Percentiles rank a stretch among this genome's conserved stretches.
Conservation (phyloP, 2,329 filamentous ascomycete genomes). For the Drechslera avenae region DNA sequence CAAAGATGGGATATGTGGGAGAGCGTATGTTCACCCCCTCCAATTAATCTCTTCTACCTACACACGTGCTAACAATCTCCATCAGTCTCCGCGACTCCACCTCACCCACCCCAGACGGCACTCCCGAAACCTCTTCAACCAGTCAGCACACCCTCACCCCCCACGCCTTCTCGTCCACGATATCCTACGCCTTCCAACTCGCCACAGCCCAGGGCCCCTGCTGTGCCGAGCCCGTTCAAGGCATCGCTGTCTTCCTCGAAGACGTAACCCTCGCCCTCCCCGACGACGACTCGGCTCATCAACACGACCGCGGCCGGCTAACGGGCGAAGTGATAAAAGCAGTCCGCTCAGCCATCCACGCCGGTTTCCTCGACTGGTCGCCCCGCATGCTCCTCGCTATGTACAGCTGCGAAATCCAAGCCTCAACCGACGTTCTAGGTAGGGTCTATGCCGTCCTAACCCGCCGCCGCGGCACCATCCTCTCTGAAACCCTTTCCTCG, state of each 20-base stretch:
- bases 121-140: constrained; percentile 15
- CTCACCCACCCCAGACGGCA: constrained; percentile 44
- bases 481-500: constrained; percentile 90
- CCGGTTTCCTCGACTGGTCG: constrained; percentile 93
- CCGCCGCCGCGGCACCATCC: constrained; percentile 83
- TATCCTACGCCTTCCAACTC: constrained; percentile 92
- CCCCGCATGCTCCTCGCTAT: constrained; percentile 94
- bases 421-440: constrained; percentile 91
- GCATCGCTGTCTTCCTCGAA: constrained; percentile 88
- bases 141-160: constrained; percentile 54
- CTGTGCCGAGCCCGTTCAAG: constrained; percentile 91
- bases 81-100: constrained; percentile 35
- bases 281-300: constrained; percentile 60
- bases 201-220: constrained; percentile 86
- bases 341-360: constrained; percentile 79
- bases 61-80: constrained; percentile 11
- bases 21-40: constrained; percentile 62
- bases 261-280: constrained; percentile 68
- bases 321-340: constrained; percentile 94
- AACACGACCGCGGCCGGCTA: constrained; percentile 74
- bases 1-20: constrained; percentile 70
- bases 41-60: not conserved
- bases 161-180: constrained; percentile 83
- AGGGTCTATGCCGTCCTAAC: constrained; percentile 98
- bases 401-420: constrained; percentile 98